Base-by-base conservation (phyloP, 2,329 filamentous ascomycete species). In the Trichoderma aggressivum region DNA sequence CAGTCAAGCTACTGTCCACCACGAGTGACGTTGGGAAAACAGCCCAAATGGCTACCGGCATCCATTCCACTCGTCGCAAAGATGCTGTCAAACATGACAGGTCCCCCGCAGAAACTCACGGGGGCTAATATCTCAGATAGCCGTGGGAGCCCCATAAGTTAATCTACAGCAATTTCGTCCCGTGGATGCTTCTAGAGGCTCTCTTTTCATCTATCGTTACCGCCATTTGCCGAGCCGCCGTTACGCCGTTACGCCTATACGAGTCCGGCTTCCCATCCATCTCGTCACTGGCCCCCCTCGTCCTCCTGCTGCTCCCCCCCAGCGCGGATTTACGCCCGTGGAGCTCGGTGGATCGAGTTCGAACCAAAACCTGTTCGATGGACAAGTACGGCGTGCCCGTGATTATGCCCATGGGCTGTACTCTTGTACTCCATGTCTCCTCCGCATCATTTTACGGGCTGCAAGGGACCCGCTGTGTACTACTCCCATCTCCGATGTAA, bases 61-160 rank as follows among this genome's bases (percentile, higher is more conserved):
- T 72, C 63, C n/a, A 30, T n/a, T n/a, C 30, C 26, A 59, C 56
- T 59, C 67, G 47, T 72, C 60, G 66, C 43, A 55, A 55, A 72
- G 56, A 65, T 59, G 58, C 61, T 72, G 71, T 72, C 66, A 62
- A 43, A 70, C 71, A 59, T 72, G 71, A 70, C 71, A 72, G 67
- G 67, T 72, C 50, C 67, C 71, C 71, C 71, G 67, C 71, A 72
- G 71, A 60, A 59, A 30, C 39, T 21, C 39, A 65, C 71, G 67
- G 70, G 50, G 34, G n/a, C 59, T 39, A 60, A 21, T 30, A 69
- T 69, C 70, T 72, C 58, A 72, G 70, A 72, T 72, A 69, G 34
- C 70, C 70, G 70, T 70, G 55, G 64, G 39, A 43, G 39, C 39
- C 59, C 70, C 56, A 36, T 55, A 43, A 64, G 70, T 39, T 67